Conservation (phyloP, 1,284 basidiomycete genomes). For the Ustilago bromivora region DNA sequence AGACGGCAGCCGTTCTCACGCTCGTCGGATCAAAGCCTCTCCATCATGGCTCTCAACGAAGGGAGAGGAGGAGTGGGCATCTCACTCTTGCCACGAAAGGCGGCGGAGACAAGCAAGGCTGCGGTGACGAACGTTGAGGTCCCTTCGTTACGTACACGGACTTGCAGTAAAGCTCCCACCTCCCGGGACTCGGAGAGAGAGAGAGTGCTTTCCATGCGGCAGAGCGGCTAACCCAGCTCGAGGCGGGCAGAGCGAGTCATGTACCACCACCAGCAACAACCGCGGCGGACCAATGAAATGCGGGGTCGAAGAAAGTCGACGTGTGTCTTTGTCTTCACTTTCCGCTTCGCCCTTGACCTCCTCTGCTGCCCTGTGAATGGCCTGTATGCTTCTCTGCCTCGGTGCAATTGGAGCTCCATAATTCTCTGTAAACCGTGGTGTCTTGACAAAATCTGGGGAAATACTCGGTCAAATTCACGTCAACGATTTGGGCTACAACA, state of each 20-base stretch:
- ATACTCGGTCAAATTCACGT: slow-evolving; percentile 21
- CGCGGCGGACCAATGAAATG: slow-evolving; percentile 9
- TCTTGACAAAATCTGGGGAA: slow-evolving; percentile 27
- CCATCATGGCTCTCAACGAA: neutral
- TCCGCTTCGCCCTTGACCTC: neutral
- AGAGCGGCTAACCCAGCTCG: neutral
- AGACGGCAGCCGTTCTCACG: neutral
- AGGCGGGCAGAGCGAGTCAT: neutral
- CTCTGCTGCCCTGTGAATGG: no score
- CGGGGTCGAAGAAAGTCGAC: slow-evolving; percentile 7
- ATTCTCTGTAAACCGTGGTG: no score
- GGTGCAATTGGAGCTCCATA: no score
- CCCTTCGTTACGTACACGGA: neutral
- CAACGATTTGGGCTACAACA: neutral
- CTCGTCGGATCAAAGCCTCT: neutral
- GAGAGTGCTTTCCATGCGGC: neutral
- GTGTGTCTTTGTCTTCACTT: neutral
- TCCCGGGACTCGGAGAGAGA: no score
- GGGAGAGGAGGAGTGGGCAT: neutral
- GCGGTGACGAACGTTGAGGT: neutral
- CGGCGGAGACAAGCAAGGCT: neutral
- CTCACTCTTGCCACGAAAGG: neutral
- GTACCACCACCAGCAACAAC: neutral
- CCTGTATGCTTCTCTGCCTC: no score
- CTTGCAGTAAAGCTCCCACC: neutral